A percentile compares a stretch with the other conserved stretches of the same genome.
Evolutionary conservation across 345 rosid species (phyloP).

Genomic region (Orychophragmus violaceus): DNA sequence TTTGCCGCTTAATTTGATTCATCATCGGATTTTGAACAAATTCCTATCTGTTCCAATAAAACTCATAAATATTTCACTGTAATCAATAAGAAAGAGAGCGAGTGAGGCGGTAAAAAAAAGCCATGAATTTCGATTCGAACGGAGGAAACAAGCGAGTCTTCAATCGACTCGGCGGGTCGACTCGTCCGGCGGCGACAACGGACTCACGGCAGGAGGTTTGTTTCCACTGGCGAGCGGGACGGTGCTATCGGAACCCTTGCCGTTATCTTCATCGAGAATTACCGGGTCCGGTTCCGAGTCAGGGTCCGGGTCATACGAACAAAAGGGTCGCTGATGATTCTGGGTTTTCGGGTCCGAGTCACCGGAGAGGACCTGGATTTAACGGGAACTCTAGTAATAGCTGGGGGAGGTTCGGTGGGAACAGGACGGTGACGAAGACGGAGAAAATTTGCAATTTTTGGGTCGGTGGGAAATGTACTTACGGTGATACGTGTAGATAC

Average conservation of each 20-base stretch:
- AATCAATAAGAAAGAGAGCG: not conserved
- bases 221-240: constrained; percentile 83
- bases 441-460: constrained; percentile 79
- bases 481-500: constrained; percentile 71
- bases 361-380: constrained; percentile 54
- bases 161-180: constrained; percentile 50
- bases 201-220: constrained; percentile 62
- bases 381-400: constrained; percentile 27
- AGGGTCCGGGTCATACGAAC: constrained; percentile 33
- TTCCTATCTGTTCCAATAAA: not conserved
- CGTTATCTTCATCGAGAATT: constrained; percentile 71
- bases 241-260: constrained; percentile 63
- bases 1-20: not conserved
- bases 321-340: constrained; percentile 69
- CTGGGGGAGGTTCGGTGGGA: constrained; percentile 64
- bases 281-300: constrained; percentile 40
- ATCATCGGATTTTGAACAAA: not conserved
- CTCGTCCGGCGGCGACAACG: constrained; percentile 27
- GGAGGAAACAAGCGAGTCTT: constrained; percentile 69
- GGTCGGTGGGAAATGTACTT: constrained; percentile 77
- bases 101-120: not conserved
- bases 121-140: constrained; percentile 66
- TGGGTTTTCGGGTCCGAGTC: constrained; percentile 49
- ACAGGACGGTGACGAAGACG: constrained; percentile 42
- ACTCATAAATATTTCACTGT: not conserved